Percentiles rank a stretch among this genome's conserved stretches.
Conservation (phyloP, 1,284 basidiomycete species). For the Ustilago tritici region DNA sequence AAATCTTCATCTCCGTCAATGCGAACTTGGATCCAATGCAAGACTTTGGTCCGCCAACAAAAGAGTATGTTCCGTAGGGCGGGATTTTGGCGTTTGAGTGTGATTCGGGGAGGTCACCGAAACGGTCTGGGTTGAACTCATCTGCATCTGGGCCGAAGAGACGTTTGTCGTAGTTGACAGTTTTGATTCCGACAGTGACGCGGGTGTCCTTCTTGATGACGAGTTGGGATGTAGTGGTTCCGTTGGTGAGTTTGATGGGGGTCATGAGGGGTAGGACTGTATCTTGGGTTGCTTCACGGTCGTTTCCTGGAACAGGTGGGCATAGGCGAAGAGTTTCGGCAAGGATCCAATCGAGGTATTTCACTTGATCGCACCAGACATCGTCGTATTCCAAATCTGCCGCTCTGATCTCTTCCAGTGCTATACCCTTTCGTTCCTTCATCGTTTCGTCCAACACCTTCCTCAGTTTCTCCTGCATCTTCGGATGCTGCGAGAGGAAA, state of each 20-base stretch:
- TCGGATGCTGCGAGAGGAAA: slow-evolving; percentile 77
- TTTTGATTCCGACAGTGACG: slow-evolving; percentile 59
- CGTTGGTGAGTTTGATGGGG: slow-evolving; percentile 70
- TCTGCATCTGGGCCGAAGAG: slow-evolving; percentile 62
- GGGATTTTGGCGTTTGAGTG: slow-evolving; percentile 48
- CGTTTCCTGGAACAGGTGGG: slow-evolving; percentile 59
- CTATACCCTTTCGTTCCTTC: slow-evolving; percentile 36
- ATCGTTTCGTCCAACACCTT: slow-evolving; percentile 8
- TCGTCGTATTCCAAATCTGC: slow-evolving; percentile 44
- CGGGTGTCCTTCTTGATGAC: slow-evolving; percentile 51
- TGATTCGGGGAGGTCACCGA: slow-evolving; percentile 47
- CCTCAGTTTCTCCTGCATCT: slow-evolving; percentile 72
- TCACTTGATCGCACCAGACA: slow-evolving; percentile 47
- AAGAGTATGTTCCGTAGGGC: slow-evolving; percentile 43
- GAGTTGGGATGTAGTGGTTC: slow-evolving; percentile 45
- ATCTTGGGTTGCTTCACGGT: slow-evolving; percentile 51
- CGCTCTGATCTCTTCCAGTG: slow-evolving; percentile 32
- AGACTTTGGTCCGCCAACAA: slow-evolving; percentile 51
- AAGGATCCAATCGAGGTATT: slow-evolving; percentile 58
- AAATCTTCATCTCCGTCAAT: slow-evolving; percentile 52
- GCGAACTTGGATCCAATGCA: slow-evolving; percentile 58
- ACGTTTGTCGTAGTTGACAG: slow-evolving; percentile 49
- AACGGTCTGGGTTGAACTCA: slow-evolving; percentile 61
- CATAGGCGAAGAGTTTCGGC: slow-evolving; percentile 60
- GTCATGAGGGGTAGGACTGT: slow-evolving; percentile 56